These are phyloP conservation scores for Talaromyces sp. DNA, from an alignment of 2,329 filamentous ascomycete genomes.

Conservation along the genomic window DNA sequence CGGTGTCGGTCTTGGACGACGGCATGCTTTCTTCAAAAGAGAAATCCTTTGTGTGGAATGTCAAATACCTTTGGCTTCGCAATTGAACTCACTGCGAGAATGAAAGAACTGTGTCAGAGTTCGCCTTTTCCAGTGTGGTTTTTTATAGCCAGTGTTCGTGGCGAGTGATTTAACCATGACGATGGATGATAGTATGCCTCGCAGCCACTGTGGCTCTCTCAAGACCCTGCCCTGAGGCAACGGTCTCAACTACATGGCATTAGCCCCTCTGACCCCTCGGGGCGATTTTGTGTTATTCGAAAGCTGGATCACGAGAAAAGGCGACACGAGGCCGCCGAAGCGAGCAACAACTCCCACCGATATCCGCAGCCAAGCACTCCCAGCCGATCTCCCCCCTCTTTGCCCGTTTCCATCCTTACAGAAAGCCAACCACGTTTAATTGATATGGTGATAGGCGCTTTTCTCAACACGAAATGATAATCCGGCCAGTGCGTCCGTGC, in stretches of 20 bases:
- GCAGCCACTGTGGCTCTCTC: background rate
- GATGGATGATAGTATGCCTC: background rate
- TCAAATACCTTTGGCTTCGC: background rate
- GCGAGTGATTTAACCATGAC: constrained; percentile 12
- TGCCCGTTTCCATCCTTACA: background rate
- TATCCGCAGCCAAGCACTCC: background rate
- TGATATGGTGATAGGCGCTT: background rate
- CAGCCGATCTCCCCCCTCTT: background rate
- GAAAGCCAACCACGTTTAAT: background rate
- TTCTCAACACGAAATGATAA: background rate
- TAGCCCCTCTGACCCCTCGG: background rate
- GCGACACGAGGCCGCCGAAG: no score
- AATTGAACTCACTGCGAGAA: background rate
- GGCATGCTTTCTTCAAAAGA: constrained; percentile 19
- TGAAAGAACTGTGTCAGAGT: background rate
- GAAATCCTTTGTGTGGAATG: background rate
- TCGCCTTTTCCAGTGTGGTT: background rate
- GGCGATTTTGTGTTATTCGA: background rate
- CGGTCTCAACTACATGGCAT: background rate
- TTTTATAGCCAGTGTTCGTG: constrained; percentile 6
- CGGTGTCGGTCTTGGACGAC: constrained; percentile 23
- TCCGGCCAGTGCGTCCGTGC: background rate
- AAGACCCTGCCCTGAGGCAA: background rate
- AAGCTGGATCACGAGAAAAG: background rate
- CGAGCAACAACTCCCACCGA: background rate